Evolutionary conservation across 495 filamentous ascomycete genomes (phyloP), one percentile per base, ranked within the genome.

Genomic region (Talaromyces liani): DNA sequence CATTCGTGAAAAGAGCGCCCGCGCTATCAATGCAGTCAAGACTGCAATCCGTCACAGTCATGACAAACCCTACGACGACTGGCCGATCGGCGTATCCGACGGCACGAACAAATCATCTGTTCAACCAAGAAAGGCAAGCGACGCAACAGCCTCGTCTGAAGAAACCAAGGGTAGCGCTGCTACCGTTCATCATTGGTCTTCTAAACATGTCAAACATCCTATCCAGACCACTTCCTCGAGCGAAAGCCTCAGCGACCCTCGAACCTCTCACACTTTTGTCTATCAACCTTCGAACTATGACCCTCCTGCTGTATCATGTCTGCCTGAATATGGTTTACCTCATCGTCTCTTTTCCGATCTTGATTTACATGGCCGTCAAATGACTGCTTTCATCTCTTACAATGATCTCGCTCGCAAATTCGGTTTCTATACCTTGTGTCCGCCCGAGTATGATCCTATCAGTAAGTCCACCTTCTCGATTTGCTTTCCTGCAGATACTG

Each of bases 161-260:
- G 63, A 72, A 24, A 78, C 77, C 8, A 65, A 66, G 6, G 56
- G 63, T 5, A 77, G 71, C 1, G 69, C 53, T 7, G 60, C 45
- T 16, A 79, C 76, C n/a, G 70, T 79, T 8, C 68, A 59, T 60
- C 74, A 64, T 36, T 68, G 67, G 60, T 69, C 72, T 7, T 72
- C 72, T 16, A 72, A 29, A 54, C 22, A 53, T 9, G 24, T 16
- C 16, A 62, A 34, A 20, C 51, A 29, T 20, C 60, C 60, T 16
- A 54, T 62, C 29, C 27, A 22, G 20, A 20, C n/a, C 27, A 33
- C 27, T 8, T 58, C 56, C 1, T 29, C 31, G 12, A n/a, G 18
- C 16, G 27, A 31, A 6, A 33, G 56, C 56, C 6, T 24, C 31
- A 33, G 56, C 18, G 6, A n/a, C 10, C 29, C 58, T 24, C 33